Evolutionary conservation across 2,329 filamentous ascomycete species (phyloP).

Genomic region (Curvularia hawaiiensis): DNA sequence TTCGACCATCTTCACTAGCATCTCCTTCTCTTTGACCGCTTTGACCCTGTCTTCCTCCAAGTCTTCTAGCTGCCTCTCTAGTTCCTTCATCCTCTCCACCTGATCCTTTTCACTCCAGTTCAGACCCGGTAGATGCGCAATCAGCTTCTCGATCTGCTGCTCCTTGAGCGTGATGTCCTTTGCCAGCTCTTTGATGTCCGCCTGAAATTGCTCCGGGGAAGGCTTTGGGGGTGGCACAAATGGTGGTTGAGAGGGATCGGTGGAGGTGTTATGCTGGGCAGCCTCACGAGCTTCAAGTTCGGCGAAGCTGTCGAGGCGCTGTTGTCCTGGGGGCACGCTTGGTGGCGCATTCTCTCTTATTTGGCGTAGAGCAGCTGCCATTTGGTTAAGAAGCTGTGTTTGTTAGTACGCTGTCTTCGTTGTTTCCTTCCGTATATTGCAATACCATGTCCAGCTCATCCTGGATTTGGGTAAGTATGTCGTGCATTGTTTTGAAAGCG

Average conservation of each 20-base stretch:
- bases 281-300: conserved; percentile 38
- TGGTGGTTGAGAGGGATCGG: conserved; percentile 21
- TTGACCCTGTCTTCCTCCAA: conserved; percentile 49
- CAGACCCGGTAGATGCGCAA: conserved; percentile 75
- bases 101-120: conserved; percentile 81
- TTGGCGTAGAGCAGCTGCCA: conserved; percentile 53
- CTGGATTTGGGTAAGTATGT: conserved; percentile 82
- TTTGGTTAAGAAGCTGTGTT: conserved; percentile 53
- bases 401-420: conserved; percentile 2
- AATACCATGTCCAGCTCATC: conserved; percentile 80
- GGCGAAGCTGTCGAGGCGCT: conserved; percentile 42
- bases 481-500: conserved; percentile 60
- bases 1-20: conserved; percentile 53
- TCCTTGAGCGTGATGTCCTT: conserved; percentile 79
- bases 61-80: conserved; percentile 51
- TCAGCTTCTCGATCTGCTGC: conserved; percentile 80
- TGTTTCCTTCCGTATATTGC: neutral
- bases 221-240: conserved; percentile 18
- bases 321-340: conserved; percentile 51
- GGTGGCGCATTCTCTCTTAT: conserved; percentile 51
- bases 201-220: conserved; percentile 59
- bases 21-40: conserved; percentile 51
- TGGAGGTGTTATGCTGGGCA: conserved; percentile 16
- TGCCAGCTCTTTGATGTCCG: conserved; percentile 73
- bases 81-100: conserved; percentile 60